These are phyloP conservation scores for Chaetomiaceae sp. DNA, from an alignment of 2,329 filamentous ascomycete genomes.

Conservation along the genomic window DNA sequence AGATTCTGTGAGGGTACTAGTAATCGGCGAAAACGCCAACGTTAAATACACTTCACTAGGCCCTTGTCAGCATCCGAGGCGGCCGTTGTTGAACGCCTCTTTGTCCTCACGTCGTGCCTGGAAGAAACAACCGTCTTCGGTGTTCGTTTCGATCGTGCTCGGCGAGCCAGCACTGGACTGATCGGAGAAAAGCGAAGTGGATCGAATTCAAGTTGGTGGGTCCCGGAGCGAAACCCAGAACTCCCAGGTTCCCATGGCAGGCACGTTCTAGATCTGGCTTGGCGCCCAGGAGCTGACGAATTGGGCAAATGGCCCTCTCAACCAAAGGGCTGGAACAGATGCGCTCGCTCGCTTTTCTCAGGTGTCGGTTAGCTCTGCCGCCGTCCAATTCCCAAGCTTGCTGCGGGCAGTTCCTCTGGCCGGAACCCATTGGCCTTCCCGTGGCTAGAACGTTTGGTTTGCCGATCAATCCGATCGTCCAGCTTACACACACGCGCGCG, in stretches of 20 bases:
- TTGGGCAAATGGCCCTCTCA: not conserved
- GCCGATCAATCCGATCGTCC: not conserved
- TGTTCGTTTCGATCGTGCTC: too few species aligned
- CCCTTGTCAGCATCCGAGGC: too few species aligned
- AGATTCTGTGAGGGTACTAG: too few species aligned
- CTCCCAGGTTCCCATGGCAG: not conserved
- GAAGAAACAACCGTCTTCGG: too few species aligned
- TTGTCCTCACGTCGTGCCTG: too few species aligned
- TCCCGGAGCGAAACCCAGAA: too few species aligned
- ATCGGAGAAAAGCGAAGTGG: not conserved
- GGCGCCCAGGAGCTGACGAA: constrained; percentile 1
- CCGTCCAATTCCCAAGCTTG: too few species aligned
- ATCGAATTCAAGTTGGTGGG: not conserved
- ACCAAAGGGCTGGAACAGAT: not conserved
- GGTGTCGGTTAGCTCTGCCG: not conserved
- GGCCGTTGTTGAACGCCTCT: too few species aligned
- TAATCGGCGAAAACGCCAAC: too few species aligned
- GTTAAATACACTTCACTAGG: too few species aligned
- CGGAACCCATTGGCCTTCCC: constrained; percentile 9
- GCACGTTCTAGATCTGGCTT: constrained; percentile 10
- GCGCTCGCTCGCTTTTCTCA: not conserved
- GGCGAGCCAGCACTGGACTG: not conserved
- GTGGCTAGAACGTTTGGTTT: constrained; percentile 3
- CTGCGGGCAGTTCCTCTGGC: too few species aligned
- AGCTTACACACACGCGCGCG: too few species aligned